phyloP scores from a whole-genome alignment of 345 rosid species.

The Pseudoturritis turrita region DNA sequence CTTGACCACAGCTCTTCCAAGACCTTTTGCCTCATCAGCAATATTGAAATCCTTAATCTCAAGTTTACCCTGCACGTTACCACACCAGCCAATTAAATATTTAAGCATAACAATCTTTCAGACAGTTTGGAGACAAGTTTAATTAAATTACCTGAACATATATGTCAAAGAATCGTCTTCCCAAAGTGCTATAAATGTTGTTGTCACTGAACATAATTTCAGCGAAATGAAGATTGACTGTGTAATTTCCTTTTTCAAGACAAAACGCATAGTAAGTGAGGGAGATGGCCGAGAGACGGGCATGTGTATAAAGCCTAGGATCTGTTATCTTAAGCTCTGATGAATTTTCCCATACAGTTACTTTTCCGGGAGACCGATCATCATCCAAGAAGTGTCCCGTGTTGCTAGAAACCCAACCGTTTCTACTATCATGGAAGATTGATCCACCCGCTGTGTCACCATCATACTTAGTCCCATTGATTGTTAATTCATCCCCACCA shows the following conservation, averaged over 20 bases:
- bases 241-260: slow-evolving; percentile 45
- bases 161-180: slow-evolving; percentile 62
- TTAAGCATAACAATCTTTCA: background rate
- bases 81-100: background rate
- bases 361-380: slow-evolving; percentile 22
- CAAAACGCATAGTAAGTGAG: slow-evolving; percentile 63
- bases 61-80: slow-evolving; percentile 42
- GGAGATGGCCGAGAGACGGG: slow-evolving; percentile 52
- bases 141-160: slow-evolving; percentile 54
- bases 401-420: slow-evolving; percentile 60
- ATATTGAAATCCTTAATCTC: slow-evolving; percentile 53
- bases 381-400: slow-evolving; percentile 63
- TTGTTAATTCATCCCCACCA: slow-evolving; percentile 43
- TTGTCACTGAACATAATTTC: slow-evolving; percentile 51
- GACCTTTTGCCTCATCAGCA: slow-evolving; percentile 47
- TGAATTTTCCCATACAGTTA: slow-evolving; percentile 14
- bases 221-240: slow-evolving; percentile 72
- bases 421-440: background rate
- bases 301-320: slow-evolving; percentile 35
- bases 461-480: slow-evolving; percentile 37
- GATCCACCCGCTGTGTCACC: slow-evolving; percentile 42
- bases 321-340: slow-evolving; percentile 10
- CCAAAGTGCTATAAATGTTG: slow-evolving; percentile 37
- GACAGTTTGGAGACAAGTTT: background rate
- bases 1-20: slow-evolving; percentile 32